Evolutionary conservation across 768 basidiomycete genomes (phyloP), one percentile per base, ranked within the genome.

Genomic region (Neoboletus subvelutipes): DNA sequence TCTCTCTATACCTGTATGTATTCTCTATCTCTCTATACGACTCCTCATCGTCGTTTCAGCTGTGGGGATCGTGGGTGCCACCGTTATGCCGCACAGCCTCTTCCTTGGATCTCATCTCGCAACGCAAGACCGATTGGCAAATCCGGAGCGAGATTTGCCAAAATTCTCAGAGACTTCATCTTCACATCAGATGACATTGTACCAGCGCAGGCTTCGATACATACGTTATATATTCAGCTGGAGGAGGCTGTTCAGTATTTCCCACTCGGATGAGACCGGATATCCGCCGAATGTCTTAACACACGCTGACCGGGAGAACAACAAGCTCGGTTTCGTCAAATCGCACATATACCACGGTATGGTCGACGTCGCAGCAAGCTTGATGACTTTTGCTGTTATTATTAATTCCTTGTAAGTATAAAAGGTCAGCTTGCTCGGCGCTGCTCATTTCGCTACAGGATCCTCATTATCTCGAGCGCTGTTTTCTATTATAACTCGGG

Each of bases 21-120:
- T n/a, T 34, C 15, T 20, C 41, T 71, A 9, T 63, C 45, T 17
- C 46, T 52, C 40, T 24, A 17, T 17, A 59, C 42, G 39, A 52
- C 50, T 22, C 2, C 58, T 73, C 20, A 73, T 31, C 24, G 26
- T 52, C 26, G 13, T 50, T 56, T 41, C 58, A 86, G 84, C 86
- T 31, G 83, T 89, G 52, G 88, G 88, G 37, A 85, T 92, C 49
- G 66, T 90, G 1, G 87, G 89, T 31, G 92, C 92, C 1, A 97
- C 92, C 3, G 87, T 94, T 57, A 95, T 95, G 94, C 94, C 94
- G 0, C 94, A 95, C 70, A 88, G 87, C 57, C 77, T 97, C n/a
- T 94, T 90, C 76, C 78, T 97, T 17, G 94, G 94, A 6, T 92
- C 91, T 3, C 83, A 85, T 31, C 82, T 97, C 5, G 87, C 92